phyloP scores from a whole-genome alignment of 768 basidiomycete genomes.

The Trametes punicea region DNA sequence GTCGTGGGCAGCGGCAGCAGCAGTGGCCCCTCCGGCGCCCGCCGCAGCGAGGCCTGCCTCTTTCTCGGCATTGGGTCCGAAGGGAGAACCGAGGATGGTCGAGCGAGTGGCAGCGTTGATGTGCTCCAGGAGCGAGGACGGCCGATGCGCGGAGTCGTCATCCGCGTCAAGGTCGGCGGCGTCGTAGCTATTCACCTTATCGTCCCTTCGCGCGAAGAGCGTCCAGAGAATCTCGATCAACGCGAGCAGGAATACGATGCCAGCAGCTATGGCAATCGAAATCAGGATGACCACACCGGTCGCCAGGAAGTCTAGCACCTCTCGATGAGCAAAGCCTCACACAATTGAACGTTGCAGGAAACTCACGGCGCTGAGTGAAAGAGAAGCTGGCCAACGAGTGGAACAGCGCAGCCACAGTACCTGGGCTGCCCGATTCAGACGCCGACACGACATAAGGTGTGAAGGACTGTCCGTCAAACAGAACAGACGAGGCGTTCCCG shows the following conservation, averaged over 20 bases:
- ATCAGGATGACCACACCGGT: slow-evolving; percentile 93
- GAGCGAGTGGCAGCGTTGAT: slow-evolving; percentile 88
- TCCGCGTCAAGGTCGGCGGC: slow-evolving; percentile 68
- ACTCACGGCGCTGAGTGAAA: slow-evolving; percentile 68
- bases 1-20: slow-evolving; percentile 28
- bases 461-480: slow-evolving; percentile 82
- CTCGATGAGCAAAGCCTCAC: slow-evolving; percentile 4
- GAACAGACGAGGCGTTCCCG: slow-evolving; percentile 78
- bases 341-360: not conserved
- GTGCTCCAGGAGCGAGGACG: slow-evolving; percentile 84
- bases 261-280: slow-evolving; percentile 94
- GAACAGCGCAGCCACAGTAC: slow-evolving; percentile 76
- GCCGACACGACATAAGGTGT: slow-evolving; percentile 80
- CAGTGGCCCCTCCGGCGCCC: slow-evolving; percentile 5
- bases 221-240: slow-evolving; percentile 88
- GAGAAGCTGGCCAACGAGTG: slow-evolving; percentile 76
- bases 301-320: slow-evolving; percentile 71
- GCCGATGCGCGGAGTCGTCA: slow-evolving; percentile 68
- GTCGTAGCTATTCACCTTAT: slow-evolving; percentile 64
- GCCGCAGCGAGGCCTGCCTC: slow-evolving; percentile 42
- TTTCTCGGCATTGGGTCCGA: slow-evolving; percentile 44
- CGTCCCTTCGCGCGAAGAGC: slow-evolving; percentile 78
- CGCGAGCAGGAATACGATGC: slow-evolving; percentile 84
- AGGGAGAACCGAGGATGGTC: slow-evolving; percentile 64
- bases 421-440: slow-evolving; percentile 61